Conservation (phyloP, 192 early-diverging fungal species). For the Chytriomyces confervae region DNA sequence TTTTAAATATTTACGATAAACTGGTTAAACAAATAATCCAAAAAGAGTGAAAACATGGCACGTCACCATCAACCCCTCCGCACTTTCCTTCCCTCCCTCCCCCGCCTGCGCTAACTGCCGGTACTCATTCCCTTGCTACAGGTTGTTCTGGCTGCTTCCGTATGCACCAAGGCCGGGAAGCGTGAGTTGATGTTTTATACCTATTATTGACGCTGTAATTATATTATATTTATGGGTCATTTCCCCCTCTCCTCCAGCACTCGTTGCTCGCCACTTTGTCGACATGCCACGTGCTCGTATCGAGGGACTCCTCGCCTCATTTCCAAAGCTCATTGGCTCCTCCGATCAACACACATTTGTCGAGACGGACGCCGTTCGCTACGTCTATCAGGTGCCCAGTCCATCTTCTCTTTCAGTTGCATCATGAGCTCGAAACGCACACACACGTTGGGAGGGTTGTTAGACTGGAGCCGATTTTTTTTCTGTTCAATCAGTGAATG, state of each 20-base stretch:
- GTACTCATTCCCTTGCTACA: conserved; percentile 35
- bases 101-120: no score
- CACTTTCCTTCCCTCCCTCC: not conserved
- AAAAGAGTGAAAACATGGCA: not conserved
- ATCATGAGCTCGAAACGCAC: no score
- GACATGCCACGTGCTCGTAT: conserved; percentile 97
- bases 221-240: not conserved
- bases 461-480: not conserved
- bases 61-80: conserved; percentile 1
- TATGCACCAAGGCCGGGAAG: conserved; percentile 93
- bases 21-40: no score
- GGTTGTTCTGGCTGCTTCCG: conserved; percentile 90
- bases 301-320: conserved; percentile 94
- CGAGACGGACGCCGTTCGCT: conserved; percentile 95
- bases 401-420: no score
- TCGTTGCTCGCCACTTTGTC: conserved; percentile 85
- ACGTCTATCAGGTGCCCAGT: conserved; percentile 81
- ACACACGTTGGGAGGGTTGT: not conserved
- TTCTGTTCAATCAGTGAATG: not conserved
- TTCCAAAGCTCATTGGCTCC: conserved; percentile 92
- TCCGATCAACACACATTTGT: conserved; percentile 96
- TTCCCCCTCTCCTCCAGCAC: conserved; percentile 22
- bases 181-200: conserved; percentile 58
- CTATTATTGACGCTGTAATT: not conserved
- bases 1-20: no score